Base-by-base conservation (phyloP, 2,329 filamentous ascomycete genomes). In the Microthyrium microscopicum region DNA sequence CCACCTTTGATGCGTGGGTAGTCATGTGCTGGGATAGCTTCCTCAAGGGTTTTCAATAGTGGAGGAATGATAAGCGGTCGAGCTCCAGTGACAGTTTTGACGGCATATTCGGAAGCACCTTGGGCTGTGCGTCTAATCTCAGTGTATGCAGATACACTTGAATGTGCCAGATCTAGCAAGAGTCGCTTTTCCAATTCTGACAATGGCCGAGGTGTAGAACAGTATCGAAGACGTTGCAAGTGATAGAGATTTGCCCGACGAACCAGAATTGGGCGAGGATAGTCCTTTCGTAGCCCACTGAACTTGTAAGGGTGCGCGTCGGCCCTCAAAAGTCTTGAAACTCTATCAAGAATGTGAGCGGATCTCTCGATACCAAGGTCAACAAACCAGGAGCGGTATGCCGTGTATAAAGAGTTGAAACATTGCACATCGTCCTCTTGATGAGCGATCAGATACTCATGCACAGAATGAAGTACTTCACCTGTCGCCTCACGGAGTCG, bases 361-460 rank as follows among this genome's bases (percentile, higher is more conserved):
- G 87, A 94, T 39, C 87, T 70, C 56, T 98, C 89, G 39, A 94
- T 91, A 13, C 91, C 89, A 26, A 98, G 85, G 47, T 98, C 89
- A 2, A 92, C 84, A 46, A 98, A 95, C 84, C 85, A 98, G 6
- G 82, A 89, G 27, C 83, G 70, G 52, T 94, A 98, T 2, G 87
- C 82, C 16, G 79, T 79, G 55, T 93, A 98, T 2, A 98, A 58
- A 1, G 85, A 74, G 17, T 84, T 93, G 57, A 98, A 98, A 55
- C 84, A 94, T 12, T 80, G 74, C 1, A 98, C 89, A 50, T 98
- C 89, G 48, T 98, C 89, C 51, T 95, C 82, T 50, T 93, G 85
- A 39, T 87, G 75, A 40, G 73, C 60, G 13, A 72, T 76, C 38
- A 98, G 60, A 58, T 94, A 98, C 2, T 65, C 58, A 54, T 98